A percentile compares a stretch with the other conserved stretches of the same genome.
phyloP scores from a whole-genome alignment of 306 rosid species.

The Ormosia semicastrata region DNA sequence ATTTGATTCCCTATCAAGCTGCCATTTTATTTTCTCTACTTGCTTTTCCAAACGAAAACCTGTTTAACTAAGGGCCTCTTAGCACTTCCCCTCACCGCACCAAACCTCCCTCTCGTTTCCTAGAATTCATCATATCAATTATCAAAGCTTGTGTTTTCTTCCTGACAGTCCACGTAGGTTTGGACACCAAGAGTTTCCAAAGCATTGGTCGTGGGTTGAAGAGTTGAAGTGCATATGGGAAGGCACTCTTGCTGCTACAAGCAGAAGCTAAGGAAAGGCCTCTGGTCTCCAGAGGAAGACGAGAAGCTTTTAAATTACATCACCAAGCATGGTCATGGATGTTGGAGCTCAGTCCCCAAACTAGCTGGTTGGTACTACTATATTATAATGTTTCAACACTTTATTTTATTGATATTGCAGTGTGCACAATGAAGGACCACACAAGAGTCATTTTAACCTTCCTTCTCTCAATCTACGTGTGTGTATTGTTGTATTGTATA shows the following conservation, averaged over 20 bases:
- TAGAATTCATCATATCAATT: not conserved
- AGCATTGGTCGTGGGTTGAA: conserved; percentile 34
- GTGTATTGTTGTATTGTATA: not conserved
- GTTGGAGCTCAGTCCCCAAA: conserved; percentile 98
- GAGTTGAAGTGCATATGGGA: conserved; percentile 68
- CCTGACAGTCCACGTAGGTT: conserved; percentile 37
- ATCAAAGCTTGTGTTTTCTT: conserved; percentile 16
- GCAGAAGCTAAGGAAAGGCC: conserved; percentile 91
- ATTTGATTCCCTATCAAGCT: conserved; percentile 70
- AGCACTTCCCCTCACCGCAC: conserved; percentile 12
- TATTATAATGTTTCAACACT: not conserved
- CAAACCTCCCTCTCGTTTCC: conserved; percentile 39
- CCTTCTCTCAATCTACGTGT: not conserved
- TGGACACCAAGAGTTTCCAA: conserved; percentile 10
- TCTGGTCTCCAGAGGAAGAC: conserved; percentile 99
- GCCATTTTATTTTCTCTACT: conserved; percentile 67
- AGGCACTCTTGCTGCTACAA: conserved; percentile 98
- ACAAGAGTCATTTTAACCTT: not conserved
- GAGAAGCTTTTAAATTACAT: conserved; percentile 85
- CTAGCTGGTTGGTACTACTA: conserved; percentile 53
- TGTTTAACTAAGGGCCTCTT: not conserved
- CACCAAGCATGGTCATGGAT: conserved; percentile 92
- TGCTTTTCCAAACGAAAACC: conserved; percentile 22
- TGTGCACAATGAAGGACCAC: not conserved
- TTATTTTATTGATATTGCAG: not conserved